Percentiles rank a stretch among this genome's conserved stretches.
Evolutionary conservation across 768 basidiomycete genomes (phyloP).

Genomic region (Leccinum rimulosum): DNA sequence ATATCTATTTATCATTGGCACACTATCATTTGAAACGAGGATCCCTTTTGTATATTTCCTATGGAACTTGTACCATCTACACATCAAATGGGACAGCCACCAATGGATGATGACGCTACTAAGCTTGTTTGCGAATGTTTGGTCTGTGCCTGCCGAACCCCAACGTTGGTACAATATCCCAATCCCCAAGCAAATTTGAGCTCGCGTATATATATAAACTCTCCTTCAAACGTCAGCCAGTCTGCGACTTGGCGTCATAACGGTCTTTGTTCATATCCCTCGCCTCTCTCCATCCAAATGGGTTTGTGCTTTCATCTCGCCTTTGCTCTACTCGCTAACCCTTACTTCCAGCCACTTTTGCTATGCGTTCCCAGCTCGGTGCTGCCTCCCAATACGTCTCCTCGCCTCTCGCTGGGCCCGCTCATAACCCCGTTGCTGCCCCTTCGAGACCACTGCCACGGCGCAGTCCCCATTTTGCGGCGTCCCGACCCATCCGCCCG

Average conservation of each 20-base stretch:
- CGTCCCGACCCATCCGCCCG: slow-evolving; percentile 75
- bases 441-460: slow-evolving; percentile 36
- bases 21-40: slow-evolving; percentile 7
- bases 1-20: slow-evolving; percentile 15
- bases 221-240: slow-evolving; percentile 25
- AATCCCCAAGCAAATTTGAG: slow-evolving; percentile 28
- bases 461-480: slow-evolving; percentile 55
- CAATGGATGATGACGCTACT: neutral
- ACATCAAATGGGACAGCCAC: neutral
- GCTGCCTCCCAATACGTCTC: slow-evolving; percentile 45
- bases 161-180: slow-evolving; percentile 14
- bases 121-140: slow-evolving; percentile 26
- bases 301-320: slow-evolving; percentile 29
- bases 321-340: neutral
- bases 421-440: slow-evolving; percentile 32
- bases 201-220: slow-evolving; percentile 18
- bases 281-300: slow-evolving; percentile 30
- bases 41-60: slow-evolving; percentile 14
- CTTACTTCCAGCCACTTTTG: slow-evolving; percentile 37
- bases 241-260: slow-evolving; percentile 31
- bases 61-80: slow-evolving; percentile 24
- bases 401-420: slow-evolving; percentile 57
- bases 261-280: slow-evolving; percentile 21
- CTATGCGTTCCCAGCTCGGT: slow-evolving; percentile 25
- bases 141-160: slow-evolving; percentile 27